Base-by-base conservation (phyloP, 2,329 filamentous ascomycete species). In the Trichoderma arundinaceum region DNA sequence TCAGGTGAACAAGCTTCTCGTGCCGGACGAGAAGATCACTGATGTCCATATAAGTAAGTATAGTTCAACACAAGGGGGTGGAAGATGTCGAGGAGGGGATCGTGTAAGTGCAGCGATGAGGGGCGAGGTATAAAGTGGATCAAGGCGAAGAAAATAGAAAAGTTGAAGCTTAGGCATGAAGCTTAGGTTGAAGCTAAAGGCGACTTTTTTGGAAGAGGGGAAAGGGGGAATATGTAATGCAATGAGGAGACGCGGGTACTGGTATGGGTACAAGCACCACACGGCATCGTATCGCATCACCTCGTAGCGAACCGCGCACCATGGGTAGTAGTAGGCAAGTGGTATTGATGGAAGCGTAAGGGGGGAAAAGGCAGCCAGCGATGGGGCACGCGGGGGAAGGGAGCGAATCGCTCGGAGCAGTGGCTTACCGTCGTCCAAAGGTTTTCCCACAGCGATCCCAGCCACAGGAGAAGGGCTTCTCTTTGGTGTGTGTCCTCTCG, bases 1-100 rank as follows among this genome's bases (percentile, higher is more conserved):
- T 87, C 73, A 87, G 81, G 74, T 88, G 86, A 71, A 87, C 85
- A 70, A 88, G 83, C 77, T 88, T 88, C 77, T 88, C 84, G 77
- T 88, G 86, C 69, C 86, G 82, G 68, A 87, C 84, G 70, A 88
- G 81, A 67, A 88, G 82, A 75, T 88, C 86, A 70, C 86, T 88
- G 78, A 85, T 86, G 77, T 87, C 81, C 84, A 86, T 87, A 79
- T 84, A 84, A 86, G 83, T 70, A 74, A 43, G 33, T 61, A 44
- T 59, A 57, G 22, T 33, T 41, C 38, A 44, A 38, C 39, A 15
- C 48, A 63, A 8, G 15, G 51, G n/a, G 22, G 22, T 12, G 15
- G n/a, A 7, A 12, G 7, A 7, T 1, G 22, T 28, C 22, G 9
- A 28, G 17, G 33, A 19, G 19, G 35, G 22, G 52, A 48, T 19